These are phyloP conservation scores for Umbelopsis sp. DNA, from an alignment of 192 early-diverging fungal species.

Conservation along the genomic window DNA sequence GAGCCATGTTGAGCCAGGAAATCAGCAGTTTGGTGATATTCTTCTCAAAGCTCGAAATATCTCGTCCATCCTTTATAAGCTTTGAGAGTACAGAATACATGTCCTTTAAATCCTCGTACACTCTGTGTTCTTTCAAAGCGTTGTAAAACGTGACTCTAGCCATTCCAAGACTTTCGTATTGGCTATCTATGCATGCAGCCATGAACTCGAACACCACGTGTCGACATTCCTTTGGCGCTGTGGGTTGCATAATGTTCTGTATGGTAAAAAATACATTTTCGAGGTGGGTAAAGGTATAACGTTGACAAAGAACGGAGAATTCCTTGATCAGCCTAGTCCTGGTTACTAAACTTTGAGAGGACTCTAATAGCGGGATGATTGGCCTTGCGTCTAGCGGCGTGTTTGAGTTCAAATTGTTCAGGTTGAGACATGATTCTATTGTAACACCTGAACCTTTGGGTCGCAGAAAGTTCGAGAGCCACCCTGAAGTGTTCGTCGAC, in stretches of 20 bases:
- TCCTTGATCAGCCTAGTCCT: slow-evolving; percentile 52
- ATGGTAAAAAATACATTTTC: slow-evolving; percentile 57
- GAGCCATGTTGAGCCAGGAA: slow-evolving; percentile 48
- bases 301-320: slow-evolving; percentile 45
- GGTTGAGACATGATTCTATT: slow-evolving; percentile 38
- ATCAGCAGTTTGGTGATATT: slow-evolving; percentile 53
- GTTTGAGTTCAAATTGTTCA: slow-evolving; percentile 23
- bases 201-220: slow-evolving; percentile 60
- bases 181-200: slow-evolving; percentile 56
- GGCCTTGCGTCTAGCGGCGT: slow-evolving; percentile 53
- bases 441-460: slow-evolving; percentile 29
- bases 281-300: slow-evolving; percentile 53
- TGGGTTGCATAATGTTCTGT: slow-evolving; percentile 45
- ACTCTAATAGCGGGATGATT: slow-evolving; percentile 45
- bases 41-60: slow-evolving; percentile 61
- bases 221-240: slow-evolving; percentile 50
- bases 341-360: slow-evolving; percentile 34
- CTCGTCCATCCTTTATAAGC: slow-evolving; percentile 56
- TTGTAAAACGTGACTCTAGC: slow-evolving; percentile 56
- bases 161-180: slow-evolving; percentile 60
- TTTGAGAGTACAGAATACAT: slow-evolving; percentile 49
- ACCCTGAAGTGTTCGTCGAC: slow-evolving; percentile 13
- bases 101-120: slow-evolving; percentile 55
- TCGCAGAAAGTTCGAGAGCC: slow-evolving; percentile 35
- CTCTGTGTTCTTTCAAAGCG: slow-evolving; percentile 46